These are phyloP conservation scores for Saccharomyces pastorianus DNA, from an alignment of 1,139 yeast genomes.

Conservation along the genomic window DNA sequence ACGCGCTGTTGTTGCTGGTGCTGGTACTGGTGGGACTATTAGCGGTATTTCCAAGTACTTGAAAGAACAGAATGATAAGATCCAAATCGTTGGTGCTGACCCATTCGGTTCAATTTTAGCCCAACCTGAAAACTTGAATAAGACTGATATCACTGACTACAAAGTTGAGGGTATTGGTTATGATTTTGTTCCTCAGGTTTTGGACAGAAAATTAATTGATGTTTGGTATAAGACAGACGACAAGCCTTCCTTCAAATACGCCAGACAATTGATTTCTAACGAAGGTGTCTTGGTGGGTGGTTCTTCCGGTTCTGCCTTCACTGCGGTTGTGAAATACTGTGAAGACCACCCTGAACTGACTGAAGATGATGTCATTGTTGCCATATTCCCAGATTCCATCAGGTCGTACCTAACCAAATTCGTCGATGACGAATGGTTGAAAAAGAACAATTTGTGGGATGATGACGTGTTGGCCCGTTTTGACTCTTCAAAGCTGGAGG, in stretches of 20 bases:
- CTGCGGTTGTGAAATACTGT: slow-evolving; percentile 69
- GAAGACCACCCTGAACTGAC: slow-evolving; percentile 51
- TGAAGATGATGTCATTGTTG: slow-evolving; percentile 70
- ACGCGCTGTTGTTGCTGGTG: slow-evolving; percentile 78
- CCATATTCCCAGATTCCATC: slow-evolving; percentile 79
- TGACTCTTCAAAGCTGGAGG: slow-evolving; percentile 11
- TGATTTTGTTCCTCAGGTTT: slow-evolving; percentile 79
- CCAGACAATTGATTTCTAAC: slow-evolving; percentile 74
- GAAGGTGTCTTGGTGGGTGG: slow-evolving; percentile 90
- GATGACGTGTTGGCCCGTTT: slow-evolving; percentile 41
- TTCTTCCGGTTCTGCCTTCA: slow-evolving; percentile 76
- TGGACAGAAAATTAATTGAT: slow-evolving; percentile 60
- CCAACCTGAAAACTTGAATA: slow-evolving; percentile 66
- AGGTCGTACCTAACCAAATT: slow-evolving; percentile 83
- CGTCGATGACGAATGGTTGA: slow-evolving; percentile 90
- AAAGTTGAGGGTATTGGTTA: slow-evolving; percentile 90
- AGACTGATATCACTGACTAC: slow-evolving; percentile 48
- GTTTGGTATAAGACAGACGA: slow-evolving; percentile 85
- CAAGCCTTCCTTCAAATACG: slow-evolving; percentile 68
- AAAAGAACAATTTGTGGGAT: slow-evolving; percentile 58
- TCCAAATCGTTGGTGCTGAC: slow-evolving; percentile 71
- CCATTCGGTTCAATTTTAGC: slow-evolving; percentile 85
- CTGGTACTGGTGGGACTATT: slow-evolving; percentile 89
- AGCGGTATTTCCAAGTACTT: slow-evolving; percentile 74
- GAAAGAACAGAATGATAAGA: slow-evolving; percentile 59